Percentiles rank a stretch among this genome's conserved stretches.
These are phyloP conservation scores for sorghum (Sorghum bicolor) DNA, from an alignment of 176 grass and related monocot genomes.

Conservation along the genomic window DNA sequence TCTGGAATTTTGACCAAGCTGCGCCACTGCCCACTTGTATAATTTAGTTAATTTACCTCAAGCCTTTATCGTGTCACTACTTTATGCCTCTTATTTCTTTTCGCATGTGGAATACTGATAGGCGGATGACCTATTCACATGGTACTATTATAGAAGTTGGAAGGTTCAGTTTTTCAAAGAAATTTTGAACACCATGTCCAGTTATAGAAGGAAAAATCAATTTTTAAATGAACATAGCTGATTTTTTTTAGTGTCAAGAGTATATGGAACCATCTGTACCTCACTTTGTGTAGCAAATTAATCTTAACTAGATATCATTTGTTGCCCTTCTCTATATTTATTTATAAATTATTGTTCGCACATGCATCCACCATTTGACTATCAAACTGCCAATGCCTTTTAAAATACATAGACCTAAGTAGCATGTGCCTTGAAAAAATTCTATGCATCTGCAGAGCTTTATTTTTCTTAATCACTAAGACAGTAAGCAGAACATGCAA, in stretches of 20 bases:
- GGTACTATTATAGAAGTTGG: not conserved
- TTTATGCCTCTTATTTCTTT: not conserved
- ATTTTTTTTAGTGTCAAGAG: not conserved
- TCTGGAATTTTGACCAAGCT: too few relatives aligned
- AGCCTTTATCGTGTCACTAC: not conserved
- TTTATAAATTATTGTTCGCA: not conserved
- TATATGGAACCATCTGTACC: not conserved
- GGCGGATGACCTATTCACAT: not conserved
- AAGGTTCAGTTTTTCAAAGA: not conserved
- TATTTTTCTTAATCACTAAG: not conserved
- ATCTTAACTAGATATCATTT: not conserved
- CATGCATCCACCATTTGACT: not conserved
- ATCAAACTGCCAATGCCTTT: not conserved
- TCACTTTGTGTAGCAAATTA: not conserved
- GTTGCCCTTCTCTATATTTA: not conserved
- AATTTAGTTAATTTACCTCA: constrained; percentile 15
- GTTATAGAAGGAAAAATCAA: not conserved
- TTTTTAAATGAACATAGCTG: not conserved
- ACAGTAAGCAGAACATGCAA: not conserved
- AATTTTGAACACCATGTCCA: not conserved
- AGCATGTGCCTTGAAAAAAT: not conserved
- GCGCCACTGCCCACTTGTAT: not conserved
- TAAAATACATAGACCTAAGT: not conserved
- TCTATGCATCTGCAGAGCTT: not conserved
- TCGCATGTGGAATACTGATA: not conserved